These are phyloP conservation scores for Debaryomyces sp. DNA, from an alignment of 1,139 yeast species.

Conservation along the genomic window DNA sequence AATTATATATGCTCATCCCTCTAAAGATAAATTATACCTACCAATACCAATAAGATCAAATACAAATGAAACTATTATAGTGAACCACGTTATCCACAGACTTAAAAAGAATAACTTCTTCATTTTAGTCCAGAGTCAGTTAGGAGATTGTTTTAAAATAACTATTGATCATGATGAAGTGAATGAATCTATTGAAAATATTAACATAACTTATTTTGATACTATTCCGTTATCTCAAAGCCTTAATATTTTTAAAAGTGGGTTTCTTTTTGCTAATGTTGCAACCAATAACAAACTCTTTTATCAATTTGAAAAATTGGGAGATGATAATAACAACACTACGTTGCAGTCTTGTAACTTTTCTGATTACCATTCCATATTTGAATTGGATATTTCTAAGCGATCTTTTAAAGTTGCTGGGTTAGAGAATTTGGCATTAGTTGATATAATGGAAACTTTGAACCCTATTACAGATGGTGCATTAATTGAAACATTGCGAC, in stretches of 20 bases:
- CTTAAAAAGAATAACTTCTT: constrained; percentile 64
- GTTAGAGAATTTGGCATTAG: constrained; percentile 60
- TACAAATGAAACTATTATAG: constrained; percentile 39
- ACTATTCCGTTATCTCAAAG: constrained; percentile 62
- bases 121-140: constrained; percentile 67
- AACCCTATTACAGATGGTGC: constrained; percentile 61
- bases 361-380: constrained; percentile 6
- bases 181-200: constrained; percentile 43
- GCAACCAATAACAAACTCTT: constrained; percentile 63
- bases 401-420: constrained; percentile 25
- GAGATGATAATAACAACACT: constrained; percentile 45
- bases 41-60: constrained; percentile 51
- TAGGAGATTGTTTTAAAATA: constrained; percentile 80
- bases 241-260: constrained; percentile 68
- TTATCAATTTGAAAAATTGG: constrained; percentile 79
- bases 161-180: constrained; percentile 45
- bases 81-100: constrained; percentile 64
- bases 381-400: background rate
- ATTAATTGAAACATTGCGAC: constrained; percentile 36
- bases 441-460: constrained; percentile 54
- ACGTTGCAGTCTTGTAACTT: constrained; percentile 21
- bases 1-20: constrained; percentile 27
- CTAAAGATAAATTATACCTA: constrained; percentile 14
- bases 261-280: constrained; percentile 71
- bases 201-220: constrained; percentile 61